Base-by-base conservation (phyloP, 129 eudicot genomes). In the Ambrosia artemisiifolia region DNA sequence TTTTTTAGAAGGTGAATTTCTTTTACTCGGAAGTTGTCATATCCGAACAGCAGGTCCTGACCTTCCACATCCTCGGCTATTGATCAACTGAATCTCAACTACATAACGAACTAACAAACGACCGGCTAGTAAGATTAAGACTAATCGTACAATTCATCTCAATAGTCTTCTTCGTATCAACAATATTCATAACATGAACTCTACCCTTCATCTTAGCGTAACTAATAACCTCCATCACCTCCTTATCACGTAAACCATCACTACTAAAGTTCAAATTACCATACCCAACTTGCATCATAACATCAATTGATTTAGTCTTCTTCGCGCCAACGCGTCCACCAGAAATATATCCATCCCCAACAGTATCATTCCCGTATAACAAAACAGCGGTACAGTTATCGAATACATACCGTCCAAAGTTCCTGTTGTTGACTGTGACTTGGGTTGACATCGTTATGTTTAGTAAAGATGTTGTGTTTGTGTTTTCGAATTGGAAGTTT, bases 131-230 rank as follows among this genome's bases (percentile, higher is more conserved):
- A 63, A 82, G 63, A 42, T 75, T 65, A 12, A 85, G 66, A 28
- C 19, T 64, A 76, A 85, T 71, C 6, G 82, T 72, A 14, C 89
- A 85, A 79, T 81, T 82, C 86, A 81, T 42, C 53, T 75, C 69
- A 12, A 80, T 82, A 11, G 55, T 64, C 28, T 36, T 67, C 18
- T 55, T 65, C 70, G 56, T 59, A 38, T 59, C 64, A 0, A 82
- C 64, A 5, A 38, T 20, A 63, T 57, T 59, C 60, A 70, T 30
- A 32, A 83, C 72, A 6, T 71, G 83, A 35, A 86, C 80, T 74
- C 75, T 75, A 30, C 87, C 91, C 2, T 76, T 64, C 70, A 84
- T 75, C 62, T 36, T 28, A 34, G 77, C 81, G 24, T 64, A 73
- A 16, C 85, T 83, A 30, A 10, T 63, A 30, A 84, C 57, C 65